Evolutionary conservation across 2,329 filamentous ascomycete species (phyloP), one percentile per base, ranked within the genome.

Genomic region (Penicillium brevicompactum): DNA sequence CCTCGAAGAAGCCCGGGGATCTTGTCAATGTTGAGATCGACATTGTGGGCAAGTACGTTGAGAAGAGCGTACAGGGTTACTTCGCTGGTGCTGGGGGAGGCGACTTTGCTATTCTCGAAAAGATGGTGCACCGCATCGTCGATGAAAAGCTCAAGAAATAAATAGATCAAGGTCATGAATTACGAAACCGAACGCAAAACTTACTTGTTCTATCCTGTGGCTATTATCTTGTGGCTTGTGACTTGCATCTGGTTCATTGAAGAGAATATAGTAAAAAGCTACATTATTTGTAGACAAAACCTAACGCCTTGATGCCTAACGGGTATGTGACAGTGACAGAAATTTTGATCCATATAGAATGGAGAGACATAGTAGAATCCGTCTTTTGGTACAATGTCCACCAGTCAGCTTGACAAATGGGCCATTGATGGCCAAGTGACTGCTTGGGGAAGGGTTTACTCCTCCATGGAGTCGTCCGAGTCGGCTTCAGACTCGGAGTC

Each of bases 1-100:
- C 90, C 2, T 80, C 79, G 49, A 97, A 97, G 83, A 80, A 84
- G 74, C 77, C 83, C 30, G 92, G 92, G 2, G 91, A 96, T 5
- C 84, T 87, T 47, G 90, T 96, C 58, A 97, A 97, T 69, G 84
- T 97, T 34, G 92, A 97, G 80, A 93, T 96, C 51, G 92, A 97
- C 71, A 91, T 96, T 79, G 84, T 88, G 5, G 86, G 86, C 9
- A 83, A 83, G 65, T 80, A 82, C 60, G 80, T 83, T 14, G 80
- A 82, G 73, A 97, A 97, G 84, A 93, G 90, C 60, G 86, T 97
- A 53, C 83, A 87, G 18, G 91, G 88, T 7, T 94, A 92, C 74
- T 86, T 97, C 63, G 72, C 75, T 51, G 72, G 72, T 4, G 68
- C 67, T 24, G 65, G 70, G 8, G 70, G 69, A 8, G 75, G 74